Evolutionary conservation across 2,329 filamentous ascomycete genomes (phyloP), one percentile per base, ranked within the genome.

Genomic region (Calonectria hawksworthii): DNA sequence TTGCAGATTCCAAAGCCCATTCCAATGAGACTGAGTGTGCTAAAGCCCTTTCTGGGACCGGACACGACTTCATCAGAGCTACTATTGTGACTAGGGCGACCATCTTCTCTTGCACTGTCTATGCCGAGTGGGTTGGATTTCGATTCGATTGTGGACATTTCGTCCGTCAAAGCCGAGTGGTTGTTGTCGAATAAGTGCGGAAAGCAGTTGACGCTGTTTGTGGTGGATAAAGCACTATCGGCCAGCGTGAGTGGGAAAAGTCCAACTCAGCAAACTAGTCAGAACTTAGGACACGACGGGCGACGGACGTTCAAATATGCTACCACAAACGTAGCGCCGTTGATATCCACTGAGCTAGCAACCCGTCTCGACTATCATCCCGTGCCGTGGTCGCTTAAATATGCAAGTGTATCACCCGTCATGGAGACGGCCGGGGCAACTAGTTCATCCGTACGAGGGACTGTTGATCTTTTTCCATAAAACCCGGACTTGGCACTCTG

Each of bases 1-100:
- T 71, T 71, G n/a, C 30, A 50, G 7, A 59, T 66, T 1, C 47
- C 18, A 28, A 66, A 59, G 21, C 59, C 69, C 34, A 71, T 65
- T 3, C 61, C 59, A 1, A 71, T 56, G 2, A 56, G 36, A 11
- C 47, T 66, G 23, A 47, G 16, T 1, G 51, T 47, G 13, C 47
- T 59, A 4, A 71, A 71, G 21, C 36, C 51, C 36, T 66, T 71
- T 8, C 30, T 66, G 11, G 63, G 63, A 3, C 32, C 21, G 14
- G 56, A 18, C 4, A 28, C 5, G 11, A 26, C 7, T 61, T 61
- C 56, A 10, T 26, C n/a, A 1, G 23, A 61, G 14, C 56, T 41
- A 5, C 56, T n/a, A 10, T 18, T 18, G 13, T 10, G 32, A 6
- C 34, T 61, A 3, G n/a, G 56, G 4, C 4, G 13, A n/a, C n/a